Evolutionary conservation across 192 early-diverging fungal species (phyloP).

Genomic region (Rhizophagus clarus): DNA sequence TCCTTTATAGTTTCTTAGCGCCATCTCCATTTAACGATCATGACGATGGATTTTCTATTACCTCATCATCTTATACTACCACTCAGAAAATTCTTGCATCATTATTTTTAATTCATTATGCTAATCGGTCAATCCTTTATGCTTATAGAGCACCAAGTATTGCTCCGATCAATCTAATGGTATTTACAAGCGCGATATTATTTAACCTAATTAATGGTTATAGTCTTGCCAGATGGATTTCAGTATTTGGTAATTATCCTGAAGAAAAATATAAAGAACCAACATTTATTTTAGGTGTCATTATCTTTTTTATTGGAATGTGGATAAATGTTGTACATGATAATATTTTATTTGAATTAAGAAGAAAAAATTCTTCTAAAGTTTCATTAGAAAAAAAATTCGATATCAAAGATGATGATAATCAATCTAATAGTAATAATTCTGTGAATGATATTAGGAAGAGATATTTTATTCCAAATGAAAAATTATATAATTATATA

Average conservation of each 20-base stretch:
- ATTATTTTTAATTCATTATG: constrained; percentile 42
- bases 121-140: constrained; percentile 39
- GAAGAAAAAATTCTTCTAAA: constrained; percentile 5
- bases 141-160: constrained; percentile 35
- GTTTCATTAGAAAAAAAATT: neutral
- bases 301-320: constrained; percentile 35
- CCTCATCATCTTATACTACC: constrained; percentile 13
- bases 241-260: constrained; percentile 23
- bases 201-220: constrained; percentile 47
- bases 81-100: constrained; percentile 31
- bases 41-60: neutral
- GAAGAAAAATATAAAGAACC: neutral
- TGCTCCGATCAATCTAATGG: constrained; percentile 33
- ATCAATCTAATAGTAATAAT: too few species aligned
- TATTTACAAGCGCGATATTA: constrained; percentile 3
- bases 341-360: constrained; percentile 37
- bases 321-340: constrained; percentile 44
- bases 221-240: constrained; percentile 39
- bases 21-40: neutral
- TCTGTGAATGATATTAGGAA: neutral
- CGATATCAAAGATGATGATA: neutral
- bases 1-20: constrained; percentile 16
- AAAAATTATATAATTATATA: constrained; percentile 36
- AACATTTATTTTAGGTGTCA: constrained; percentile 29
- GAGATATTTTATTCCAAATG: constrained; percentile 38